phyloP scores from a whole-genome alignment of 441 rosid genomes.

The Breynia disticha region DNA sequence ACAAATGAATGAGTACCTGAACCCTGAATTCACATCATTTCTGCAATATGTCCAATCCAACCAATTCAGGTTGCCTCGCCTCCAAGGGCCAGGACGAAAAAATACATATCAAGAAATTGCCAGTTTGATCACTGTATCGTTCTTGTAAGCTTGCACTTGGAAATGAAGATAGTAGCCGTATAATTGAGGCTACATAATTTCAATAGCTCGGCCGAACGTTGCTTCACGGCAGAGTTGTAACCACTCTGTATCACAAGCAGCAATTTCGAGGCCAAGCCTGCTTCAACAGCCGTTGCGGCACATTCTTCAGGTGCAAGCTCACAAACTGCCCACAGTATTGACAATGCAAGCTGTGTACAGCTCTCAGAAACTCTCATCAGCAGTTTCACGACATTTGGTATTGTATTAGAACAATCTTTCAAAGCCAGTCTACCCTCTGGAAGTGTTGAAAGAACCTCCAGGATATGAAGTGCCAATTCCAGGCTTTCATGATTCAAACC shows the following conservation, averaged over 20 bases:
- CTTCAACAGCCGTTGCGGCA: constrained; percentile 54
- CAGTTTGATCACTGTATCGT: constrained; percentile 46
- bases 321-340: constrained; percentile 65
- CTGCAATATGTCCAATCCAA: not conserved
- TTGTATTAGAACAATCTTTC: constrained; percentile 56
- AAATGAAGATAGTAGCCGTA: constrained; percentile 57
- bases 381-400: constrained; percentile 48
- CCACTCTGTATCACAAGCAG: constrained; percentile 84
- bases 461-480: constrained; percentile 55
- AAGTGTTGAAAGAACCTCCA: constrained; percentile 48
- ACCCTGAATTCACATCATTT: not conserved
- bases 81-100: not conserved
- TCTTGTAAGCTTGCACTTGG: constrained; percentile 84
- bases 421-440: constrained; percentile 58
- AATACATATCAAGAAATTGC: not conserved
- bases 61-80: not conserved
- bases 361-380: constrained; percentile 74
- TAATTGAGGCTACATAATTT: constrained; percentile 79
- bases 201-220: constrained; percentile 67
- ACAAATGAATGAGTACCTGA: not conserved
- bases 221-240: constrained; percentile 60
- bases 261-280: constrained; percentile 75
- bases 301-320: constrained; percentile 71
- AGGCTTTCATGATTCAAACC: constrained; percentile 46
- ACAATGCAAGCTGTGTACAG: constrained; percentile 53